A percentile compares a stretch with the other conserved stretches of the same genome.
These are phyloP conservation scores for Leccinum disarticulatum DNA, from an alignment of 768 basidiomycete species.

Conservation along the genomic window DNA sequence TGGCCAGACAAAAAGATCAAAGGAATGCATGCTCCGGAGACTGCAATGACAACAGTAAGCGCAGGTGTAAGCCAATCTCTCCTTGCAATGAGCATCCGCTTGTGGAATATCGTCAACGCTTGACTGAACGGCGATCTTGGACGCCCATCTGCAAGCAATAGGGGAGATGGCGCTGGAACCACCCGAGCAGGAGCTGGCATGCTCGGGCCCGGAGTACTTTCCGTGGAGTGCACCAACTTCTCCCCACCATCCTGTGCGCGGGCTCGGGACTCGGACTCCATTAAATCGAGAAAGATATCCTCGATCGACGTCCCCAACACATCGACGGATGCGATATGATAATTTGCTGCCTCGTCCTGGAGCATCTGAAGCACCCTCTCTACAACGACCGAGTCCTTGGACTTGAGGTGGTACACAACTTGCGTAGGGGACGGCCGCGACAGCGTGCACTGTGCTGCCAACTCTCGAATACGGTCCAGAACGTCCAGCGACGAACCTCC, in stretches of 20 bases:
- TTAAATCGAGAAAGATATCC: constrained; percentile 76
- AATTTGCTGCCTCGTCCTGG: constrained; percentile 41
- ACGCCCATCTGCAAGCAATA: constrained; percentile 46
- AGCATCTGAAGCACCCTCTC: constrained; percentile 55
- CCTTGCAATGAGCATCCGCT: constrained; percentile 61
- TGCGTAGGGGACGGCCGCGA: constrained; percentile 44
- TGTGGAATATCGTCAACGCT: constrained; percentile 71
- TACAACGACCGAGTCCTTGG: constrained; percentile 55
- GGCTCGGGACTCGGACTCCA: constrained; percentile 40
- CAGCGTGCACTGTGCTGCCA: constrained; percentile 47
- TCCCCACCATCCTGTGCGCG: constrained; percentile 28
- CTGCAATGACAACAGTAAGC: constrained; percentile 51
- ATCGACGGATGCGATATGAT: constrained; percentile 55
- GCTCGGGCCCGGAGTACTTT: not conserved
- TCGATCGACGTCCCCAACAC: constrained; percentile 75
- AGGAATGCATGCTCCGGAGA: constrained; percentile 67
- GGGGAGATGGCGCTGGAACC: not conserved
- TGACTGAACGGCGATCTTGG: constrained; percentile 58
- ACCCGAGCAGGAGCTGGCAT: constrained; percentile 4
- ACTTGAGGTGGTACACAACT: constrained; percentile 56
- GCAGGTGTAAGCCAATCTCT: constrained; percentile 69
- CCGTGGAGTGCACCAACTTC: constrained; percentile 17
- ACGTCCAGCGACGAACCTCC: constrained; percentile 28
- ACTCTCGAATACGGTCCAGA: constrained; percentile 40
- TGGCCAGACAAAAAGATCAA: constrained; percentile 59